Evolutionary conservation across 805 yeast genomes (phyloP).

Genomic region (Wickerhamomyces strasburgensis): DNA sequence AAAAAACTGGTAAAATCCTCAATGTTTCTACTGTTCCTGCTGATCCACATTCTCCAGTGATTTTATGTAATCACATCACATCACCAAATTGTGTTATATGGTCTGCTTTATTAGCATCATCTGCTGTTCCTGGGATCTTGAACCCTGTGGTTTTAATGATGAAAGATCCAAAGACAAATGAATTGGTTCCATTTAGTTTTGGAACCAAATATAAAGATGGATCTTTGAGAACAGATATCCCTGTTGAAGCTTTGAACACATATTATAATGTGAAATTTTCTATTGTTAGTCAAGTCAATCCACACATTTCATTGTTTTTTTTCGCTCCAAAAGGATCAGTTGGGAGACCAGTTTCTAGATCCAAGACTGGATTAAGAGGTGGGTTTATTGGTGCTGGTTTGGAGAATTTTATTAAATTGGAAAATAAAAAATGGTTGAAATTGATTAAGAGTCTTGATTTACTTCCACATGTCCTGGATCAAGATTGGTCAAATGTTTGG

Average conservation of each 20-base stretch:
- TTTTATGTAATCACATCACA: conserved; percentile 69
- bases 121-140: conserved; percentile 79
- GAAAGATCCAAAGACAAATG: conserved; percentile 37
- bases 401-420: conserved; percentile 67
- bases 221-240: conserved; percentile 72
- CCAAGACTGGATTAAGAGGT: conserved; percentile 62
- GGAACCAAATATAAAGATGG: conserved; percentile 78
- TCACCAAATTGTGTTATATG: conserved; percentile 80
- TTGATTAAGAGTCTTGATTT: conserved; percentile 60
- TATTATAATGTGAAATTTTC: conserved; percentile 74
- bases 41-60: conserved; percentile 77
- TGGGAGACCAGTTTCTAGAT: conserved; percentile 68
- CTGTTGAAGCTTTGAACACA: conserved; percentile 66
- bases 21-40: conserved; percentile 79
- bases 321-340: conserved; percentile 78
- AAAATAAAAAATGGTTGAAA: conserved; percentile 72
- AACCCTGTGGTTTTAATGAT: conserved; percentile 79
- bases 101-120: conserved; percentile 70
- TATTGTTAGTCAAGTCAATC: conserved; percentile 77
- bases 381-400: conserved; percentile 71
- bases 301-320: conserved; percentile 71
- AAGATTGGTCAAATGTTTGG: conserved; percentile 78
- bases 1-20: conserved; percentile 62
- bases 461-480: conserved; percentile 63
- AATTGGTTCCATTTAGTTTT: conserved; percentile 60